Evolutionary conservation across 2,329 filamentous ascomycete genomes (phyloP), one percentile per base, ranked within the genome.

Genomic region (Fusarium sp.): DNA sequence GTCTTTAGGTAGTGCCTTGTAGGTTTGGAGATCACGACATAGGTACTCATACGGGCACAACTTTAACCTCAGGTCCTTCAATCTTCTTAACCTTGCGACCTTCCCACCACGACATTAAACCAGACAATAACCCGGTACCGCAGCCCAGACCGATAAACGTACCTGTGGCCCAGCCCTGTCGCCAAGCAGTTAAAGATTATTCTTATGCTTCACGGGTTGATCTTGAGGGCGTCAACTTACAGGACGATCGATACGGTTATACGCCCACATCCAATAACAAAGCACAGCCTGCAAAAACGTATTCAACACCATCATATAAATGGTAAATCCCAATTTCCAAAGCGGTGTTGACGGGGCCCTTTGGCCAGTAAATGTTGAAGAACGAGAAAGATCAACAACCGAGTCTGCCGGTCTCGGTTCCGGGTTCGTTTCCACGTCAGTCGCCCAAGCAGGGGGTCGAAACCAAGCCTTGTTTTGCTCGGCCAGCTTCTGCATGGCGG

Each of bases 401-500:
- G 36, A 43, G 20, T 43, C 25, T 8, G 13, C 7, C 20, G 36
- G 25, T 27, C 25, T 41, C 17, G 48, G n/a, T n/a, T n/a, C n/a
- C n/a, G n/a, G n/a, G n/a, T n/a, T n/a, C n/a, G n/a, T 15, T 17
- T 51, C n/a, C 14, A 21, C 18, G 9, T 46, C 48, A 4, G 20
- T 18, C 1, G 48, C 48, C 48, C 48, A 51, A 4, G 48, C 36
- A 25, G 48, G 48, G 41, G 48, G 48, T 18, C 48, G 36, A 18
- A 51, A 51, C 48, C 48, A 51, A 23, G 48, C 48, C 20, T 51
- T 51, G 17, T 51, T 51, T 11, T 51, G 48, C 21, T 51, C 48
- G 20, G 48, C 20, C 6, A 51, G 48, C 37, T 21, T 51, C 36
- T 43, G 48, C 48, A 51, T 51, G 5, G 37, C 37, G 6, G 37